phyloP scores from a whole-genome alignment of 2,329 filamentous ascomycete species.

The Aspergillus fumigatus region DNA sequence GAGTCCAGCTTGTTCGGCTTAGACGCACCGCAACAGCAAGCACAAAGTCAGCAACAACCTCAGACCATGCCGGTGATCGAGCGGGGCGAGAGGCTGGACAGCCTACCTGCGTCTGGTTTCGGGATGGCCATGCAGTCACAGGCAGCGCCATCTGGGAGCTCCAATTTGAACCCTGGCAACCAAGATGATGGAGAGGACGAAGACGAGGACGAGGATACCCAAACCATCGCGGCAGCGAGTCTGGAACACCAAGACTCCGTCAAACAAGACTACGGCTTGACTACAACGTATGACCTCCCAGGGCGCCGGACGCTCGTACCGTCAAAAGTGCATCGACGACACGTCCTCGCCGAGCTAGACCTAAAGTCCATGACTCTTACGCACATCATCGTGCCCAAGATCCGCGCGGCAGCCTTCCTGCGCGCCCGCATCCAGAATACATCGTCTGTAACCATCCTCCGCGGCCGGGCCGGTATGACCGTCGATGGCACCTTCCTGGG shows the following conservation, averaged over 20 bases:
- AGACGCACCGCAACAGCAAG: neutral
- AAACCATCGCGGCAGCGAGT: conserved; percentile 5
- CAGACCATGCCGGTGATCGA: neutral
- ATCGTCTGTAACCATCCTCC: conserved; percentile 26
- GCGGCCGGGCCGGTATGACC: conserved; percentile 22
- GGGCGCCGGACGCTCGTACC: conserved; percentile 34
- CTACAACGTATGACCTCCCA: conserved; percentile 39
- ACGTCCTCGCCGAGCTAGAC: conserved; percentile 36
- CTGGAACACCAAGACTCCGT: conserved; percentile 29
- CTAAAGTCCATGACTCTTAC: conserved; percentile 32
- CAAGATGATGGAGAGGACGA: conserved; percentile 8
- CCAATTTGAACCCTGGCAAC: neutral
- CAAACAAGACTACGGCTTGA: conserved; percentile 39
- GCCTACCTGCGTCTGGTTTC: neutral
- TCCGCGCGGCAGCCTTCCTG: conserved; percentile 37
- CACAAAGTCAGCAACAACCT: neutral
- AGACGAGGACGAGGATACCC: conserved; percentile 10
- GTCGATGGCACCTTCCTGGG: conserved; percentile 30
- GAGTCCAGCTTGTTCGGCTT: neutral
- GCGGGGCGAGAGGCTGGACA: neutral
- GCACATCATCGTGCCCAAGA: conserved; percentile 38
- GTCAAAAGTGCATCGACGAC: conserved; percentile 30
- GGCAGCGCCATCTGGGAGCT: neutral
- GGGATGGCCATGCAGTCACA: neutral
- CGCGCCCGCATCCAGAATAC: conserved; percentile 38